Conservation (phyloP, 345 rosid species). For the Bruguiera gymnorhiza region DNA sequence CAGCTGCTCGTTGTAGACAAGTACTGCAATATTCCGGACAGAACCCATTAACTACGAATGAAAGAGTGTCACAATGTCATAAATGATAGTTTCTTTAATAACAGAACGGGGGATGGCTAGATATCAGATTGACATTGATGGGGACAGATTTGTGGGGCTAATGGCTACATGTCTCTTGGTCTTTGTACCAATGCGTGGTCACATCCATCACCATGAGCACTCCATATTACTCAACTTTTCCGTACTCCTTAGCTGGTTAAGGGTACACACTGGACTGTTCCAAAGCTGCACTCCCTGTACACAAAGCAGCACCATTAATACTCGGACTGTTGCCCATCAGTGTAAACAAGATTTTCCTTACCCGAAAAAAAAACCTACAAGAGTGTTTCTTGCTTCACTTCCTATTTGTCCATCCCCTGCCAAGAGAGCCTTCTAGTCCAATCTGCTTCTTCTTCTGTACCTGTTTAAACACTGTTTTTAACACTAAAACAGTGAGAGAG, state of each 20-base stretch:
- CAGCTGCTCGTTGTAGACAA: not conserved
- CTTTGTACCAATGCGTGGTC: conserved; percentile 28
- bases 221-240: conserved; percentile 12
- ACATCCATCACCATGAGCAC: conserved; percentile 18
- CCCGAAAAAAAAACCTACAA: not conserved
- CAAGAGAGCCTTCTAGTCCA: conserved; percentile 24
- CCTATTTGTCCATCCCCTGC: conserved; percentile 32
- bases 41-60: conserved; percentile 6
- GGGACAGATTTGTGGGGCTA: conserved; percentile 12
- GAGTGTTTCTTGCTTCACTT: conserved; percentile 12
- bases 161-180: conserved; percentile 19
- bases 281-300: conserved; percentile 17
- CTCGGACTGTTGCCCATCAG: not conserved
- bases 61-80: not conserved
- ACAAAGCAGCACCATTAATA: conserved; percentile 23
- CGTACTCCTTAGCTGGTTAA: conserved; percentile 5
- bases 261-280: conserved; percentile 15
- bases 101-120: not conserved
- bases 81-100: conserved; percentile 6
- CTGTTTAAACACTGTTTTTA: conserved; percentile 2
- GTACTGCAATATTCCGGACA: not conserved
- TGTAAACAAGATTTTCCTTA: not conserved
- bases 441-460: conserved; percentile 27
- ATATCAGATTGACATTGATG: not conserved
- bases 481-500: not conserved